These are phyloP conservation scores for Termitomyces sp. DNA, from an alignment of 768 basidiomycete species.

Conservation along the genomic window DNA sequence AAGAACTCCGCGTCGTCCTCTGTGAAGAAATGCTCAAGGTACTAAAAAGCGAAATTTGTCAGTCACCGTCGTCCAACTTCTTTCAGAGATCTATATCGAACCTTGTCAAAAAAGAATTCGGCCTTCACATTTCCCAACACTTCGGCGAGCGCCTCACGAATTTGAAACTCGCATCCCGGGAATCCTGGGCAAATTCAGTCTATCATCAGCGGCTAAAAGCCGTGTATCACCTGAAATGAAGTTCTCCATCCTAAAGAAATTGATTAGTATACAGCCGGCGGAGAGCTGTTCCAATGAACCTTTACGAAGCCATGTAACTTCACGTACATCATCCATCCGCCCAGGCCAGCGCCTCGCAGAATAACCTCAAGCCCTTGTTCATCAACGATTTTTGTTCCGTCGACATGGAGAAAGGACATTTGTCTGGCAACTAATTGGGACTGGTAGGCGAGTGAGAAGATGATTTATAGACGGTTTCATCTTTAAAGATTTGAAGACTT, in stretches of 20 bases:
- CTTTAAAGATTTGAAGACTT: not conserved
- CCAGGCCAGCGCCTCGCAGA: slow-evolving; percentile 67
- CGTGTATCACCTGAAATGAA: slow-evolving; percentile 51
- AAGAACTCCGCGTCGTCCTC: slow-evolving; percentile 74
- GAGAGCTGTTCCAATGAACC: not conserved
- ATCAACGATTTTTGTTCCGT: slow-evolving; percentile 57
- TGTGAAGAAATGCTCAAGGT: slow-evolving; percentile 78
- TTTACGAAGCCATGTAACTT: not conserved
- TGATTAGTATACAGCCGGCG: not conserved
- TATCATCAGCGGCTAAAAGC: not conserved
- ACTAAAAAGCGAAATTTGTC: slow-evolving; percentile 34
- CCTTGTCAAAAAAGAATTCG: slow-evolving; percentile 82
- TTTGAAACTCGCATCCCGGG: slow-evolving; percentile 78
- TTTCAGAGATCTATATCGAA: slow-evolving; percentile 14
- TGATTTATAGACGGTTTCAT: not conserved
- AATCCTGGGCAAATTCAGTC: slow-evolving; percentile 39
- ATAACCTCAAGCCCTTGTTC: slow-evolving; percentile 50
- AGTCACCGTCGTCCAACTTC: not conserved
- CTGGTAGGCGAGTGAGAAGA: not conserved
- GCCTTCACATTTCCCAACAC: slow-evolving; percentile 63
- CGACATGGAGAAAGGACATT: slow-evolving; percentile 52
- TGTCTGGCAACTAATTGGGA: not conserved
- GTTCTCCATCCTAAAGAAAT: slow-evolving; percentile 60
- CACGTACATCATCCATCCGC: slow-evolving; percentile 77
- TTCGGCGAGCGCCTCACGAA: slow-evolving; percentile 61